Evolutionary conservation across 805 yeast genomes (phyloP).

Genomic region (Metschnikowia borealis): DNA sequence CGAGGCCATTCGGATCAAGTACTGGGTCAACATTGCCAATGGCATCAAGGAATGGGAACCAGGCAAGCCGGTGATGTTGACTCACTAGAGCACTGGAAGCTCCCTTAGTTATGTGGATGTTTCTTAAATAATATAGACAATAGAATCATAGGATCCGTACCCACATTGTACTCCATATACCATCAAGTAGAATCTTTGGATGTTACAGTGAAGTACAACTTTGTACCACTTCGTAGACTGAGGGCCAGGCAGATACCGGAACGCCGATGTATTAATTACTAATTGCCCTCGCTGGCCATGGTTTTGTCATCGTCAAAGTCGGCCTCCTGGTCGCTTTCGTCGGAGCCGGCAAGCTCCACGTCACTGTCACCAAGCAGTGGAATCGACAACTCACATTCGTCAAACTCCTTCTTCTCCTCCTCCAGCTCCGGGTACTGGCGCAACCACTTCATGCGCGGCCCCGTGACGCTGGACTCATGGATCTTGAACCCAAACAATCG

Average conservation of each 20-base stretch:
- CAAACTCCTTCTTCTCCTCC: constrained; percentile 59
- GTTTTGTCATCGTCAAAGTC: constrained; percentile 39
- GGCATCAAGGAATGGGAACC: constrained; percentile 78
- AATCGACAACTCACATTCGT: constrained; percentile 58
- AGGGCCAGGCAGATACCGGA: not conserved
- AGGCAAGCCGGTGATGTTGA: constrained; percentile 59
- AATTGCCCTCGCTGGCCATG: constrained; percentile 38
- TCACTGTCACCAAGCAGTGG: constrained; percentile 32
- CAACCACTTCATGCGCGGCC: constrained; percentile 96
- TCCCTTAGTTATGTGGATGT: not conserved
- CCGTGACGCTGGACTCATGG: constrained; percentile 67
- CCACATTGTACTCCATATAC: no score
- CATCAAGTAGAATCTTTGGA: no score
- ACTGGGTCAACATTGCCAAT: constrained; percentile 74
- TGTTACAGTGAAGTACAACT: no score
- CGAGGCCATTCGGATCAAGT: constrained; percentile 69
- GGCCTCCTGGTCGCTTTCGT: constrained; percentile 21
- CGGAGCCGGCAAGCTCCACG: constrained; percentile 25
- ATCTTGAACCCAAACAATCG: constrained; percentile 86
- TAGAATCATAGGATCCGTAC: no score
- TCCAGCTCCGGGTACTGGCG: constrained; percentile 67
- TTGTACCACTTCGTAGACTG: no score
- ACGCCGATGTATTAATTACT: not conserved
- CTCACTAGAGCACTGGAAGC: constrained; percentile 41
- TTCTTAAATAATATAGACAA: no score